Percentiles rank a stretch among this genome's conserved stretches.
These are phyloP conservation scores for Picochlorum sp. DNA, from an alignment of 139 green algal genomes.

Conservation along the genomic window DNA sequence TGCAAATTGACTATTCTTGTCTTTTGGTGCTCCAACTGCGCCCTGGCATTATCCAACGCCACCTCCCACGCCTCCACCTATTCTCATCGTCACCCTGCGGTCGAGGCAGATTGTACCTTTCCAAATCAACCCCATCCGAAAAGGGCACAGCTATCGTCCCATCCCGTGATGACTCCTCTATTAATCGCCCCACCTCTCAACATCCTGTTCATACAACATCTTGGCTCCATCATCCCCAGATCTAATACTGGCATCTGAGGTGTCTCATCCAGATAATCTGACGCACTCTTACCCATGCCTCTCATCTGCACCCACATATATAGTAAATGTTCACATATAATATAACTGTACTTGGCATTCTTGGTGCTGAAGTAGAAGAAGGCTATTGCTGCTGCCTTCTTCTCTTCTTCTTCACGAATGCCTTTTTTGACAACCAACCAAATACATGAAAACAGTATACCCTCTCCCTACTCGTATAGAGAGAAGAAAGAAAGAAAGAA, in stretches of 20 bases:
- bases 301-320: constrained; percentile 18
- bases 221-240: not conserved
- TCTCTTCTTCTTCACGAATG: too few species aligned
- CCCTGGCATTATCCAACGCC: constrained; percentile 59
- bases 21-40: constrained; percentile 73
- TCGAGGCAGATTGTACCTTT: constrained; percentile 51
- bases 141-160: constrained; percentile 10
- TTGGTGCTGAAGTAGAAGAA: too few species aligned
- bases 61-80: constrained; percentile 47
- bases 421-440: too few species aligned
- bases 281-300: constrained; percentile 41
- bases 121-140: constrained; percentile 52
- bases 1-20: constrained; percentile 67
- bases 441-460: too few species aligned
- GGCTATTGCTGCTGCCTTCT: too few species aligned
- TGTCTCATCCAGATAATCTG: constrained; percentile 65
- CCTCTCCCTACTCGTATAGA: not conserved
- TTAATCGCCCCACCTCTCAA: constrained; percentile 10
- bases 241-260: constrained; percentile 34
- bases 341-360: too few species aligned
- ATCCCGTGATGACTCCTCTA: too few species aligned
- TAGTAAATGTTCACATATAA: too few species aligned
- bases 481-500: not conserved
- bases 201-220: constrained; percentile 44
- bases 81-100: constrained; percentile 22